Base-by-base conservation (phyloP, 164 flowering plant genomes). In the Magnolia changhungtana region DNA sequence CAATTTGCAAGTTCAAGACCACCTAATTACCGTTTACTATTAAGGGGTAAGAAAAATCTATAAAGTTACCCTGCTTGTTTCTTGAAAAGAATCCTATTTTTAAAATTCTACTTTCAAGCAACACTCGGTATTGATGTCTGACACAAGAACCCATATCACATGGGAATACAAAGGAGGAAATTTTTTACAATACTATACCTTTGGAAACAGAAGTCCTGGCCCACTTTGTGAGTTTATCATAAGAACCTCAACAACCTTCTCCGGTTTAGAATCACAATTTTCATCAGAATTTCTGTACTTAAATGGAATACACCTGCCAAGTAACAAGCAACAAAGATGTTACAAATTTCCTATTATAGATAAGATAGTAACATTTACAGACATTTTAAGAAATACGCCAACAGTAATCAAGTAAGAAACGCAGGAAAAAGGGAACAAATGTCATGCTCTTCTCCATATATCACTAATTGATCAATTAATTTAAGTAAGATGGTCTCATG, bases 191-290 rank as follows among this genome's bases (percentile, higher is more conserved):
- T 58, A 59, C 55, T 72, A 70, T 82, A 92, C 97, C 97, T 92
- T 92, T 51, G 97, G 94, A 84, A 92, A 92, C 80, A 92, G 72
- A 80, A 92, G 92, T 67, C 97, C 95, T 14, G 95, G 95, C 74
- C 97, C 97, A 79, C 92, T 89, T 51, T 87, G 72, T 78, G 97
- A 89, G 77, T 88, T 89, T 77, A 92, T 92, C 97, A 92, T 91
- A 66, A 92, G 89, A 63, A 92, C 94, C 80, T 92, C 89, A 72
- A 91, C 87, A 74, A 78, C 72, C 83, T 86, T 82, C 78, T 84
- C 84, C 51, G 90, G 75, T 24, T 72, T 64, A 7, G 74, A 76
- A 76, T 77, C 83, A 73, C 71, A 76, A 80, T 61, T 75, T 14
- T 81, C 89, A 71, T 75, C 81, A 27, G 80, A 77, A 78, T 72